Conservation (phyloP, 345 rosid species). For the Tarenaya hassleriana region DNA sequence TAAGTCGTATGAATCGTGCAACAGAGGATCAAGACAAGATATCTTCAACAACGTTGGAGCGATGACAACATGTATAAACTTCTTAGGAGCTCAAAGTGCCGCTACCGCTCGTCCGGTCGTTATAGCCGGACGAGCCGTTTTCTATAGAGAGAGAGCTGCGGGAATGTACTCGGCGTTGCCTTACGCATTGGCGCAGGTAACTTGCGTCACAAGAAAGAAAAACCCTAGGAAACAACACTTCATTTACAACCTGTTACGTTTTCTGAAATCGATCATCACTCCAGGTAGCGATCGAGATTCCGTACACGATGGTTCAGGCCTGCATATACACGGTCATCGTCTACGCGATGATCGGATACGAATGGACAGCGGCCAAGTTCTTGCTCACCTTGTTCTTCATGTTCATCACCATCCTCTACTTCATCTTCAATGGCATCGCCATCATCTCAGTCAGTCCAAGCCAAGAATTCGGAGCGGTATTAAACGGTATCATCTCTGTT, state of each 20-base stretch:
- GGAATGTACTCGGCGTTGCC: slow-evolving; percentile 40
- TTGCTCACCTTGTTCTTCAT: slow-evolving; percentile 33
- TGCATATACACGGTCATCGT: slow-evolving; percentile 24
- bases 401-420: slow-evolving; percentile 39
- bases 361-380: slow-evolving; percentile 40
- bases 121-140: slow-evolving; percentile 46
- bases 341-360: slow-evolving; percentile 45
- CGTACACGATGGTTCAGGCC: slow-evolving; percentile 39
- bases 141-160: slow-evolving; percentile 55
- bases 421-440: slow-evolving; percentile 44
- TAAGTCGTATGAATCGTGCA: background rate
- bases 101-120: slow-evolving; percentile 46
- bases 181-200: slow-evolving; percentile 31
- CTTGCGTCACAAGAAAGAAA: background rate
- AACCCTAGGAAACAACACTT: too few relatives aligned
- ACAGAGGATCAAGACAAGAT: slow-evolving; percentile 45
- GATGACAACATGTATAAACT: slow-evolving; percentile 37
- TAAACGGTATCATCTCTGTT: slow-evolving; percentile 29
- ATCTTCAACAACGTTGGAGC: slow-evolving; percentile 52
- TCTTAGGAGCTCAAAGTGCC: slow-evolving; percentile 50
- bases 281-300: slow-evolving; percentile 45
- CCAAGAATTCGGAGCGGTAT: slow-evolving; percentile 30
- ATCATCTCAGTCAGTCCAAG: slow-evolving; percentile 34
- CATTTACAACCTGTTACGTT: too few relatives aligned
- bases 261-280: slow-evolving; percentile 5